Evolutionary conservation across 768 basidiomycete species (phyloP).

Genomic region (Suillus spraguei): DNA sequence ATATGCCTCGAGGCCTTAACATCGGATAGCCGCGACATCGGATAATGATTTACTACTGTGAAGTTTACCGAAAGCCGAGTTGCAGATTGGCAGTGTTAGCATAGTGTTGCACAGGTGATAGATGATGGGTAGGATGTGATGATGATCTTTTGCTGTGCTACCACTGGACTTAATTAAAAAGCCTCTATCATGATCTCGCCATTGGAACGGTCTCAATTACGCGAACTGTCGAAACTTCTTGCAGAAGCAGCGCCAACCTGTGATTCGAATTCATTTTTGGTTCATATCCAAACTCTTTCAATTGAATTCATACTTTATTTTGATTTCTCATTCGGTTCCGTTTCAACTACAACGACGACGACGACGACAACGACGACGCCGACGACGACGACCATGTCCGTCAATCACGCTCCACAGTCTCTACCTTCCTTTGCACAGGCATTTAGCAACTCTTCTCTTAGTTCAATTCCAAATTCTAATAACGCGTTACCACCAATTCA

Average conservation of each 20-base stretch:
- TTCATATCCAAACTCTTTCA: slow-evolving; percentile 2
- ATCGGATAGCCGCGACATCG: slow-evolving; percentile 8
- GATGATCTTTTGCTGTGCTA: slow-evolving; percentile 4
- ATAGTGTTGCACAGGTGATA: slow-evolving; percentile 1
- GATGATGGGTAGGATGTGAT: not conserved
- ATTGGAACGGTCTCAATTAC: slow-evolving; percentile 4
- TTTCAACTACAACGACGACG: not conserved
- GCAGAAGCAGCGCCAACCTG: not conserved
- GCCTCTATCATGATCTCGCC: slow-evolving; percentile 2
- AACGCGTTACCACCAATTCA: slow-evolving; percentile 74
- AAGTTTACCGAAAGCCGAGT: not conserved
- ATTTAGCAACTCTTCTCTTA: slow-evolving; percentile 61
- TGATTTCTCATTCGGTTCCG: slow-evolving; percentile 12
- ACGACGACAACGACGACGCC: not conserved
- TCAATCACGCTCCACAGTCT: slow-evolving; percentile 54
- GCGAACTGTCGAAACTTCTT: slow-evolving; percentile 2
- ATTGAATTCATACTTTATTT: slow-evolving; percentile 5
- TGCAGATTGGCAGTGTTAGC: not conserved
- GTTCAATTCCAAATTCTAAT: slow-evolving; percentile 47
- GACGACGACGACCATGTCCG: slow-evolving; percentile 38
- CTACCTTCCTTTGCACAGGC: slow-evolving; percentile 82
- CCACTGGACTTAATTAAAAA: not conserved
- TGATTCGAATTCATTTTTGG: not conserved
- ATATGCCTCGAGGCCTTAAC: slow-evolving; percentile 10
- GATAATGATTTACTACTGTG: not conserved